A percentile compares a stretch with the other conserved stretches of the same genome.
phyloP scores from a whole-genome alignment of 352 stramenopile species.

The Phytopythium vexans region DNA sequence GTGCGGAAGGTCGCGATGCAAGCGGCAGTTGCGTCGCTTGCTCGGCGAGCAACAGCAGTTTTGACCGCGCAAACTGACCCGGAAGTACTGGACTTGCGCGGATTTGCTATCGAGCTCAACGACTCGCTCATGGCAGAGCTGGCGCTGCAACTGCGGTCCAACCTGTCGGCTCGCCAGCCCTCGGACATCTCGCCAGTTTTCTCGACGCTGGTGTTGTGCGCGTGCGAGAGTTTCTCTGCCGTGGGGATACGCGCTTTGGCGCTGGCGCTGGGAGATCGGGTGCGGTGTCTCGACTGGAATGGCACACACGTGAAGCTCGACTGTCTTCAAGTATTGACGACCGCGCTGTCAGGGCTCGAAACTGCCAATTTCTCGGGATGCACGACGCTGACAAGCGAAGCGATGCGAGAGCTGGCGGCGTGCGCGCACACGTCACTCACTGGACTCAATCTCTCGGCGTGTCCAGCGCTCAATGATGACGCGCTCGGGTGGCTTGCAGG shows the following conservation, averaged over 20 bases:
- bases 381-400: slow-evolving; percentile 44
- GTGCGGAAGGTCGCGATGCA: slow-evolving; percentile 23
- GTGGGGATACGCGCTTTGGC: slow-evolving; percentile 25
- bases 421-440: slow-evolving; percentile 60
- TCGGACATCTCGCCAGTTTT: slow-evolving; percentile 18
- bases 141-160: slow-evolving; percentile 45
- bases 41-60: slow-evolving; percentile 43
- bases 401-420: slow-evolving; percentile 64
- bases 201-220: slow-evolving; percentile 47
- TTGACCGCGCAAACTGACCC: slow-evolving; percentile 41
- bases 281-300: slow-evolving; percentile 43
- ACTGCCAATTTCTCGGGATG: neutral
- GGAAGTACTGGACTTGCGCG: slow-evolving; percentile 53
- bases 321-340: too few species aligned
- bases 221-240: slow-evolving; percentile 51
- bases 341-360: too few species aligned
- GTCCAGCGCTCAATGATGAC: slow-evolving; percentile 62
- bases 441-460: slow-evolving; percentile 56
- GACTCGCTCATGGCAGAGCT: slow-evolving; percentile 63
- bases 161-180: slow-evolving; percentile 10
- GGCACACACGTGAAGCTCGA: too few species aligned
- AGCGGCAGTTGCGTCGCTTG: slow-evolving; percentile 28
- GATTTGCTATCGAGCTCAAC: slow-evolving; percentile 40
- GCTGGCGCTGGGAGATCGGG: slow-evolving; percentile 41
- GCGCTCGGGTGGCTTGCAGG: slow-evolving; percentile 70